Conservation (phyloP, 2,329 filamentous ascomycete genomes). For the Paecilomyces variotii region DNA sequence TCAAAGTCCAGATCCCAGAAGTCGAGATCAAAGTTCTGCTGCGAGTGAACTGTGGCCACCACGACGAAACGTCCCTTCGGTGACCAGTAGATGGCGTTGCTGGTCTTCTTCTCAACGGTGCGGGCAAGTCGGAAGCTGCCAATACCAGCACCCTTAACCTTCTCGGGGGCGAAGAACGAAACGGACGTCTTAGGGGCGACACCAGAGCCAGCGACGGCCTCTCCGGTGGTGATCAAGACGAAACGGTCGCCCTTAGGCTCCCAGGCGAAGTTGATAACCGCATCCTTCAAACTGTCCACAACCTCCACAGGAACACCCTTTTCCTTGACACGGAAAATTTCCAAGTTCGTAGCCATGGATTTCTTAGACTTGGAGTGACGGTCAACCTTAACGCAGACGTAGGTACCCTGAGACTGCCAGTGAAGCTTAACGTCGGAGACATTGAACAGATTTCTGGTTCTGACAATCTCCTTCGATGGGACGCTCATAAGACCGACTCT, state of each 20-base stretch:
- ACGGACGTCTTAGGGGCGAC: slow-evolving; percentile 91
- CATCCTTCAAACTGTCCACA: slow-evolving; percentile 95
- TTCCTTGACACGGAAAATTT: slow-evolving; percentile 95
- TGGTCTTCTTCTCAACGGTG: slow-evolving; percentile 98
- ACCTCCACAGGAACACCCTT: slow-evolving; percentile 98
- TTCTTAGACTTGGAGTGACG: slow-evolving; percentile 99
- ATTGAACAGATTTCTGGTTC: slow-evolving; percentile 95
- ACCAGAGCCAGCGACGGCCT: slow-evolving; percentile 67
- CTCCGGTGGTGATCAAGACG: slow-evolving; percentile 89
- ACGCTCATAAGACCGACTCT: slow-evolving; percentile 96
- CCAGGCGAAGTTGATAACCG: slow-evolving; percentile 99
- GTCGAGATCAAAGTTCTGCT: slow-evolving; percentile 90
- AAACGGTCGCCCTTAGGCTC: slow-evolving; percentile 97
- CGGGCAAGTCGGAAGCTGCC: slow-evolving; percentile 96
- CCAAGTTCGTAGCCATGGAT: slow-evolving; percentile 89
- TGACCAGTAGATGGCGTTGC: slow-evolving; percentile 99
- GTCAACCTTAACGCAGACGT: slow-evolving; percentile 97
- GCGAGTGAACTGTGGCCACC: slow-evolving; percentile 83
- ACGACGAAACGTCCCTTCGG: slow-evolving; percentile 92
- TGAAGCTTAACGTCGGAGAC: slow-evolving; percentile 96
- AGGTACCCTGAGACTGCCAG: slow-evolving; percentile 92
- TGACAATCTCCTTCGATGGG: slow-evolving; percentile 86
- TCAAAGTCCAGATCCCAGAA: slow-evolving; percentile 98
- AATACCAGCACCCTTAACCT: slow-evolving; percentile 68
- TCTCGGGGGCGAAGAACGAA: slow-evolving; percentile 94